Evolutionary conservation across 805 yeast genomes (phyloP).

Genomic region (Teunomyces panamensis): DNA sequence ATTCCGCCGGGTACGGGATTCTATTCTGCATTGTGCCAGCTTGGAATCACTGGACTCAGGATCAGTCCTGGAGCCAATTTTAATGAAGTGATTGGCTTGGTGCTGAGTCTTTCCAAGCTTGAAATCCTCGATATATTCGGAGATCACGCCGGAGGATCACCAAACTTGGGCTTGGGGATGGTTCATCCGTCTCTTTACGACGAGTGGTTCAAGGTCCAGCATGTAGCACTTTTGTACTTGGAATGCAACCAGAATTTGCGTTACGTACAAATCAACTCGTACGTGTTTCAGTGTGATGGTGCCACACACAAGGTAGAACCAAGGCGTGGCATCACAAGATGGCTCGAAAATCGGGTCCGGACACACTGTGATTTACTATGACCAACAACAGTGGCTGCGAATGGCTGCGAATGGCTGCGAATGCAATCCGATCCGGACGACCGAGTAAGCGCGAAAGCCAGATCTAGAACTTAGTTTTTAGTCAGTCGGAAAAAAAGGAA

Average conservation of each 20-base stretch:
- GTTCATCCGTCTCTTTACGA: conserved; percentile 53
- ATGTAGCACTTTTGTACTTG: conserved; percentile 44
- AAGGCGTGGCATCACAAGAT: conserved; percentile 43
- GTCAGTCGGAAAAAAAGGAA: background rate
- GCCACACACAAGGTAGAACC: conserved; percentile 28
- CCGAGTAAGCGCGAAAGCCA: background rate
- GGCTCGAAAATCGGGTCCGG: conserved; percentile 36
- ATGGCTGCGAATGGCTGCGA: background rate
- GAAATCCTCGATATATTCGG: conserved; percentile 46
- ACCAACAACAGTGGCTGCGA: background rate
- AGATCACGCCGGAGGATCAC: conserved; percentile 49
- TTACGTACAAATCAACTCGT: conserved; percentile 48
- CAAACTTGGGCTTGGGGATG: conserved; percentile 53
- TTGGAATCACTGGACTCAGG: conserved; percentile 19
- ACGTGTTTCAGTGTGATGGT: conserved; percentile 42
- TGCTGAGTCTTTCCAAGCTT: conserved; percentile 21
- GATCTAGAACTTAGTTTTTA: background rate
- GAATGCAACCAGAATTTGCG: conserved; percentile 23
- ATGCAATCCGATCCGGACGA: background rate
- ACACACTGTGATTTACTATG: background rate
- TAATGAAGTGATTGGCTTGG: conserved; percentile 19
- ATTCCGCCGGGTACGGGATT: conserved; percentile 8
- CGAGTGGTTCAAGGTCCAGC: conserved; percentile 56
- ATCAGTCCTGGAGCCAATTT: conserved; percentile 35
- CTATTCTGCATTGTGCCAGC: conserved; percentile 3